Evolutionary conservation across 108 stramenopile genomes (phyloP).

Genomic region (Nannochloropsis gaditana): DNA sequence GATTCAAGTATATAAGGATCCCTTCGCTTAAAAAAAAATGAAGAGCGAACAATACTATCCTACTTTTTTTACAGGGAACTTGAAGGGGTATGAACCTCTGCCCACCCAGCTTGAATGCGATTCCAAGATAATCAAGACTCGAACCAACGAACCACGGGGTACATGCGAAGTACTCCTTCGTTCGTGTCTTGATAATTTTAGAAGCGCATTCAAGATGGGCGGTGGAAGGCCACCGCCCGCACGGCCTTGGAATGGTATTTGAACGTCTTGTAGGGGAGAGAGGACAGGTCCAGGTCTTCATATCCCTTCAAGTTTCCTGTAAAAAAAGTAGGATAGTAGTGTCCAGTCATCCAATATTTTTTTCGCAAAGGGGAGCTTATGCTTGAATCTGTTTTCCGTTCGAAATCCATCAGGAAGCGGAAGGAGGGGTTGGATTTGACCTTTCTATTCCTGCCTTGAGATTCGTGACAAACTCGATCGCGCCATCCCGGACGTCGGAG

Average conservation of each 20-base stretch:
- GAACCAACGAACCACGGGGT: neutral
- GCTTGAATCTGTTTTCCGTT: neutral
- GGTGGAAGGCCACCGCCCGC: constrained; percentile 68
- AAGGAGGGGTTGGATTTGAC: no score
- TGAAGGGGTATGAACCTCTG: neutral
- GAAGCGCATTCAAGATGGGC: neutral
- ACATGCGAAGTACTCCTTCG: neutral
- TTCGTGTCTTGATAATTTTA: neutral
- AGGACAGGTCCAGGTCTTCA: constrained; percentile 78
- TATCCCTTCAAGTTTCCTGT: neutral
- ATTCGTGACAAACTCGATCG: no score
- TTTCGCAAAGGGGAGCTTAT: neutral
- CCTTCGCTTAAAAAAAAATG: neutral
- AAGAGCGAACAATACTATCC: neutral
- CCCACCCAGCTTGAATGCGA: neutral
- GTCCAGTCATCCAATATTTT: neutral
- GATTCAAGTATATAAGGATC: neutral
- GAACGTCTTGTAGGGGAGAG: constrained; percentile 87
- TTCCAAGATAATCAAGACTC: neutral
- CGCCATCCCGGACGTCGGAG: no score
- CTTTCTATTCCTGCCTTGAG: no score
- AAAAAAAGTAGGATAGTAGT: neutral
- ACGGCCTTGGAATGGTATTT: constrained; percentile 88
- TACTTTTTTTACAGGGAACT: neutral
- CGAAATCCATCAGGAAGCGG: neutral